phyloP scores from a whole-genome alignment of 805 yeast species.

The Barnettozyma sucrosica region DNA sequence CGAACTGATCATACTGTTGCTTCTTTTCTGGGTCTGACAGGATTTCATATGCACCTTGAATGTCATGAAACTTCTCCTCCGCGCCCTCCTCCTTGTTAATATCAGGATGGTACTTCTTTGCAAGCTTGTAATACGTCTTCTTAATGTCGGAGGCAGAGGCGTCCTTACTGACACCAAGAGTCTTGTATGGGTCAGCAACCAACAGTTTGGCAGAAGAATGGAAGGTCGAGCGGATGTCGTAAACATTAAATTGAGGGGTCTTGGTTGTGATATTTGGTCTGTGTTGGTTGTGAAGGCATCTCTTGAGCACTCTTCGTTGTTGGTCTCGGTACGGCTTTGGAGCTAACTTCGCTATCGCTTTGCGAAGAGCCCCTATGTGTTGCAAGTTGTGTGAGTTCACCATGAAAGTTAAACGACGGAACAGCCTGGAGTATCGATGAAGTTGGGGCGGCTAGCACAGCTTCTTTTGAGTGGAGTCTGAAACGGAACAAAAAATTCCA shows the following conservation, averaged over 20 bases:
- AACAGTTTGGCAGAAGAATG: slow-evolving; percentile 34
- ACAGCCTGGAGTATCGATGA: not conserved
- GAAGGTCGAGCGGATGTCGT: slow-evolving; percentile 25
- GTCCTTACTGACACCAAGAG: slow-evolving; percentile 65
- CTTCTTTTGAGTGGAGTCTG: not conserved
- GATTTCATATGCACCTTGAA: slow-evolving; percentile 92
- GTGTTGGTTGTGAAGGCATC: not conserved
- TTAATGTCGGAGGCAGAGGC: slow-evolving; percentile 85
- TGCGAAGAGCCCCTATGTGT: not conserved
- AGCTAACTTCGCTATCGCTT: not conserved
- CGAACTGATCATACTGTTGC: slow-evolving; percentile 87
- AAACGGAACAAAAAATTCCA: not conserved
- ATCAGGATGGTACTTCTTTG: slow-evolving; percentile 94
- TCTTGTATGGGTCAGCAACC: slow-evolving; percentile 71
- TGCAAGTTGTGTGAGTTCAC: not conserved
- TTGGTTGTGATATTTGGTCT: not conserved
- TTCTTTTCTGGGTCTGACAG: slow-evolving; percentile 80
- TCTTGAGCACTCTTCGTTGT: not conserved
- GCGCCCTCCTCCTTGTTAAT: slow-evolving; percentile 88
- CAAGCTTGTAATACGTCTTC: slow-evolving; percentile 88
- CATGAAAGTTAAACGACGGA: not conserved
- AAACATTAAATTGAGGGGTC: not conserved
- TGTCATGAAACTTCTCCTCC: slow-evolving; percentile 82
- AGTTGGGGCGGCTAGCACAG: not conserved
- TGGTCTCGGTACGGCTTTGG: not conserved